These are phyloP conservation scores for Prosopis cineraria DNA, from an alignment of 306 rosid species.

Conservation along the genomic window DNA sequence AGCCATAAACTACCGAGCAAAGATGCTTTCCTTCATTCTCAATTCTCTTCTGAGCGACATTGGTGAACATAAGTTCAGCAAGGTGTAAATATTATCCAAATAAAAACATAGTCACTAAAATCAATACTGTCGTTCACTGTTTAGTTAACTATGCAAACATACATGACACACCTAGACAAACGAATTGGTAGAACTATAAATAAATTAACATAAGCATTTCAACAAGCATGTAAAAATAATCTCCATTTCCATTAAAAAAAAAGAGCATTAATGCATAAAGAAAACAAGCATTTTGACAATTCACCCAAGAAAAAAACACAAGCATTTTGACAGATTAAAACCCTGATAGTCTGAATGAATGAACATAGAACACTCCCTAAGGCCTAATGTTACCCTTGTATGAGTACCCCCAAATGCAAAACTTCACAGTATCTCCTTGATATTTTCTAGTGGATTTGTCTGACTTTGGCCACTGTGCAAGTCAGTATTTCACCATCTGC, in stretches of 20 bases:
- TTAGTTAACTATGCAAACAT: slow-evolving; percentile 29
- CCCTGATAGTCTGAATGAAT: neutral
- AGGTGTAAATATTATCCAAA: neutral
- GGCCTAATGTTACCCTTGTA: slow-evolving; percentile 3
- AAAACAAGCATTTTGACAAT: slow-evolving; percentile 17
- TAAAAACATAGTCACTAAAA: neutral
- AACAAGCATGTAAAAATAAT: neutral
- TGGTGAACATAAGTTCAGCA: slow-evolving; percentile 6
- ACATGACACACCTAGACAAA: slow-evolving; percentile 3
- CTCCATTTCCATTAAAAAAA: slow-evolving; percentile 25
- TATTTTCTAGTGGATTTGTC: neutral
- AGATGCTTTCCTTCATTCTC: slow-evolving; percentile 74
- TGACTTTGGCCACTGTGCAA: neutral
- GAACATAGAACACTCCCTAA: slow-evolving; percentile 3
- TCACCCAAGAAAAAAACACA: slow-evolving; percentile 6
- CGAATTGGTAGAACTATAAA: slow-evolving; percentile 28
- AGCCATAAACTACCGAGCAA: slow-evolving; percentile 97
- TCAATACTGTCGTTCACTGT: slow-evolving; percentile 12
- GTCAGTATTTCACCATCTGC: neutral
- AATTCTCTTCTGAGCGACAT: slow-evolving; percentile 63
- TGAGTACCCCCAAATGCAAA: slow-evolving; percentile 5
- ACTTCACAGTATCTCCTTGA: neutral
- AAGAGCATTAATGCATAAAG: slow-evolving; percentile 3
- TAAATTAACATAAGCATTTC: slow-evolving; percentile 12
- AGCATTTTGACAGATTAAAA: slow-evolving; percentile 22